phyloP scores from a whole-genome alignment of 768 basidiomycete species.

The Boletus eberwhitei region DNA sequence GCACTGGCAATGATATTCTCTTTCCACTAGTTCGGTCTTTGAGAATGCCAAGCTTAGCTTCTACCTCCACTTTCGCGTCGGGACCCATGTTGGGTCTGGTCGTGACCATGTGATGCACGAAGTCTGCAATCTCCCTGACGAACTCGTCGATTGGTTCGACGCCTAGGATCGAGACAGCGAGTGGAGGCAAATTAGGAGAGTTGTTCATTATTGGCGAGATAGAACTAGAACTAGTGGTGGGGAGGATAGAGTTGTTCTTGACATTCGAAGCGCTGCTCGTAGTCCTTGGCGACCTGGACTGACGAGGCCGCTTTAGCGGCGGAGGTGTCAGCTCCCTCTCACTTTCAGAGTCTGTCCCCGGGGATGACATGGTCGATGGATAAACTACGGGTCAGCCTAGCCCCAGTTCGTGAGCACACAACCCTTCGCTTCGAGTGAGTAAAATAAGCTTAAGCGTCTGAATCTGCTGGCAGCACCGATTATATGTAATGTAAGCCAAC shows the following conservation, averaged over 20 bases:
- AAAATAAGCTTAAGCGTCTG: no score
- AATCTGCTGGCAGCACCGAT: neutral
- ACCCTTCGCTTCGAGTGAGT: conserved; percentile 1
- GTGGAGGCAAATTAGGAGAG: conserved; percentile 46
- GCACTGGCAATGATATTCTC: conserved; percentile 66
- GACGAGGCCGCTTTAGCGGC: conserved; percentile 39
- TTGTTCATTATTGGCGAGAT: conserved; percentile 26
- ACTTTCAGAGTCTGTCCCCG: conserved; percentile 28
- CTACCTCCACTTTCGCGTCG: conserved; percentile 66
- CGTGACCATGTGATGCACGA: conserved; percentile 68
- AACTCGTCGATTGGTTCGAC: conserved; percentile 93
- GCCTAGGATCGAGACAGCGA: conserved; percentile 79
- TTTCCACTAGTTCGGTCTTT: conserved; percentile 52
- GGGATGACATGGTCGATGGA: conserved; percentile 25
- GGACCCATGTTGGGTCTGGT: conserved; percentile 54
- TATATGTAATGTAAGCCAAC: neutral
- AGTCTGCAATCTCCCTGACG: conserved; percentile 88
- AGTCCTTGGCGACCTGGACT: conserved; percentile 29
- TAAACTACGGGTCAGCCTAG: conserved; percentile 2
- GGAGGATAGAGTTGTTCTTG: conserved; percentile 14
- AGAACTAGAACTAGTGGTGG: conserved; percentile 8
- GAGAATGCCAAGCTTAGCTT: conserved; percentile 85
- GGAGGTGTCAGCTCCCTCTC: conserved; percentile 25
- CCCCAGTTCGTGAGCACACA: neutral
- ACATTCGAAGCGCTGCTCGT: conserved; percentile 23